phyloP scores from a whole-genome alignment of 495 filamentous ascomycete species.

The Penicillium cataractarum region DNA sequence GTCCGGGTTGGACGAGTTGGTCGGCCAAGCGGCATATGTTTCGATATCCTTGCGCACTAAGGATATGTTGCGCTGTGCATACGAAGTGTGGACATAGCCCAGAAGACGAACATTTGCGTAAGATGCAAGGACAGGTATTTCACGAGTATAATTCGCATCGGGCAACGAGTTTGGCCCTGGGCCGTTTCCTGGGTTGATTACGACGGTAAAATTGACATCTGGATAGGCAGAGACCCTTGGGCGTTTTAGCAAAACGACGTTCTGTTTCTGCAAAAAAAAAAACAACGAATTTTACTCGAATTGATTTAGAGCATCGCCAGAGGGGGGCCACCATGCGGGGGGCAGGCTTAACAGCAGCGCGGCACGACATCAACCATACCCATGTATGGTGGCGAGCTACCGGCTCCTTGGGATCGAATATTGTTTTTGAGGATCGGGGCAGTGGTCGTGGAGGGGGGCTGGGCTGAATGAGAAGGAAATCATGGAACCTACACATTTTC shows the following conservation, averaged over 20 bases:
- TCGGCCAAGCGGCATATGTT: slow-evolving; percentile 53
- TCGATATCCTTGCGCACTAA: slow-evolving; percentile 48
- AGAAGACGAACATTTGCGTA: slow-evolving; percentile 54
- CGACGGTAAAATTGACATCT: slow-evolving; percentile 52
- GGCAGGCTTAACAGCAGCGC: slow-evolving; percentile 10
- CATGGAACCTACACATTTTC: slow-evolving; percentile 48
- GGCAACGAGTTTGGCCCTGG: slow-evolving; percentile 51
- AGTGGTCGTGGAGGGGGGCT: slow-evolving; percentile 13
- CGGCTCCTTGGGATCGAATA: slow-evolving; percentile 30
- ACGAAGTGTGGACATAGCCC: slow-evolving; percentile 59
- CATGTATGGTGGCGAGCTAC: slow-evolving; percentile 22
- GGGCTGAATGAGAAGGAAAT: slow-evolving; percentile 23
- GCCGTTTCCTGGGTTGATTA: slow-evolving; percentile 60
- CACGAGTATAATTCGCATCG: slow-evolving; percentile 55
- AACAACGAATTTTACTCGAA: slow-evolving; percentile 6
- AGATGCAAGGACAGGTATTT: slow-evolving; percentile 47
- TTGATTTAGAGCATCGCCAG: background rate
- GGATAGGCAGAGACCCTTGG: slow-evolving; percentile 47
- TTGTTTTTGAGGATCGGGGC: slow-evolving; percentile 14
- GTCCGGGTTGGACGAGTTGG: slow-evolving; percentile 34
- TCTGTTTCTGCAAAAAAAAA: background rate
- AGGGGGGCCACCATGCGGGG: slow-evolving; percentile 14
- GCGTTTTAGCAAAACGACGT: slow-evolving; percentile 30
- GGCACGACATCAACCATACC: slow-evolving; percentile 11
- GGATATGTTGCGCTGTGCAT: slow-evolving; percentile 45